These are phyloP conservation scores for Polymyxa betae DNA, from an alignment of 208 protist genomes.

Conservation along the genomic window DNA sequence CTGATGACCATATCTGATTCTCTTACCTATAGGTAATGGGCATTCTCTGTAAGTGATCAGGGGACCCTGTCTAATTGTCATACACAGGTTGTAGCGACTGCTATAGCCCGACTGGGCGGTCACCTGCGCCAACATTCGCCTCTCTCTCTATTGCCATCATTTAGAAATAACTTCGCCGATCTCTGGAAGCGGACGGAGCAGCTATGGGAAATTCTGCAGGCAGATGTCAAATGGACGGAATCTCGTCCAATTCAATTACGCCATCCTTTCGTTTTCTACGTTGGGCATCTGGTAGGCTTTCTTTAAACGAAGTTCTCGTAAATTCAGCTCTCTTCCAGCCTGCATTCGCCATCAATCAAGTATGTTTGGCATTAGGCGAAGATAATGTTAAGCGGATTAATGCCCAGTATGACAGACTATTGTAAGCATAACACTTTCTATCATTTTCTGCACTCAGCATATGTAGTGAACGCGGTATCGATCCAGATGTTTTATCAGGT, in stretches of 20 bases:
- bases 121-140: too few relatives aligned
- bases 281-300: conserved; percentile 19
- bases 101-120: too few relatives aligned
- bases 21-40: too few relatives aligned
- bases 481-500: conserved; percentile 17
- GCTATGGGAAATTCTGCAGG: neutral
- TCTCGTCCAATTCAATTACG: conserved; percentile 26
- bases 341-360: conserved; percentile 50
- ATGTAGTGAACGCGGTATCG: conserved; percentile 37
- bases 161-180: neutral
- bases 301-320: too few relatives aligned
- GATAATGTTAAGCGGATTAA: neutral
- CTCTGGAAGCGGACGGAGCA: neutral
- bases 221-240: neutral
- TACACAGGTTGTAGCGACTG: too few relatives aligned
- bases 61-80: too few relatives aligned
- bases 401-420: neutral
- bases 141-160: too few relatives aligned
- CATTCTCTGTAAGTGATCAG: too few relatives aligned
- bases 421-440: conserved; percentile 26
- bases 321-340: neutral
- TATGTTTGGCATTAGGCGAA: neutral
- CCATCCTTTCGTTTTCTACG: conserved; percentile 41
- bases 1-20: too few relatives aligned
- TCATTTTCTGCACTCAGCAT: neutral